Evolutionary conservation across 129 eudicot species (phyloP).

Genomic region (Flaveria bidentis): DNA sequence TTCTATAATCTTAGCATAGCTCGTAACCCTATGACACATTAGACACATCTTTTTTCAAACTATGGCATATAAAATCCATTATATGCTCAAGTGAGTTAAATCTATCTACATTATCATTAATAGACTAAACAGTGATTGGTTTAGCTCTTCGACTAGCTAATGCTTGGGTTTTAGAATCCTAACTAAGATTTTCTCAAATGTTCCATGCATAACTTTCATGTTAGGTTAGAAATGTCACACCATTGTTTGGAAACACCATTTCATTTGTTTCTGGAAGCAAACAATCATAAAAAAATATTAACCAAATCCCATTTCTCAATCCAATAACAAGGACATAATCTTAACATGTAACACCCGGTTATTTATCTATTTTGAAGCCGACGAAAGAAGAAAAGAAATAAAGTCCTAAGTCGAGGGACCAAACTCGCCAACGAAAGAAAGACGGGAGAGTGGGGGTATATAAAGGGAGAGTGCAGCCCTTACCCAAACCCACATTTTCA

Average conservation of each 20-base stretch:
- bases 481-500: no score
- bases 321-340: neutral
- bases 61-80: neutral
- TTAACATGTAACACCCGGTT: no score
- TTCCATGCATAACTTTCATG: neutral
- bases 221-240: neutral
- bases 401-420: no score
- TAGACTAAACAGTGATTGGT: neutral
- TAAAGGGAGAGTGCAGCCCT: no score
- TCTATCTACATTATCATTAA: neutral
- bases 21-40: neutral
- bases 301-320: neutral
- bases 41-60: neutral
- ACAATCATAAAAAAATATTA: neutral
- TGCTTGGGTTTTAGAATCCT: neutral
- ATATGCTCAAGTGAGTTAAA: neutral
- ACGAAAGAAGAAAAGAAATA: no score
- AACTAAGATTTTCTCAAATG: neutral
- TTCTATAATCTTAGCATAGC: neutral
- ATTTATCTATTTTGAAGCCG: no score
- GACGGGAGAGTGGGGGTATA: no score
- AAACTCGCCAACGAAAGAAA: no score
- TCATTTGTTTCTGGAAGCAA: neutral
- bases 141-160: neutral
- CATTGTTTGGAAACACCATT: neutral